Percentiles rank a stretch among this genome's conserved stretches.
Evolutionary conservation across 495 filamentous ascomycete genomes (phyloP).

Genomic region (Friedmanniomyces simplex): DNA sequence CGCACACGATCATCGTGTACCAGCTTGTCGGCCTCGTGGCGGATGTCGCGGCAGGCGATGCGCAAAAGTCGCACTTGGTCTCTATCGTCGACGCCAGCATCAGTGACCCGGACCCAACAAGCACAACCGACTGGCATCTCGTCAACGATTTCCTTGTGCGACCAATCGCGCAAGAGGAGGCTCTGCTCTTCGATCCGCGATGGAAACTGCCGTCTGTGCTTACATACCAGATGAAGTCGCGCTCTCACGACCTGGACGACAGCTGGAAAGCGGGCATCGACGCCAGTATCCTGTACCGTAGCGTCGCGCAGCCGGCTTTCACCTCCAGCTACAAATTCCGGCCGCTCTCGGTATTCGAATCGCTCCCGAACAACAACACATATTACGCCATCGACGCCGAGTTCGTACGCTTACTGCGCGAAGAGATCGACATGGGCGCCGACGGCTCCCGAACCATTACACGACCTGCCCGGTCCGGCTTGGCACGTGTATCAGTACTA

Average conservation of each 20-base stretch:
- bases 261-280: slow-evolving; percentile 78
- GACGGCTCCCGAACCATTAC: slow-evolving; percentile 81
- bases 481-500: slow-evolving; percentile 82
- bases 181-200: slow-evolving; percentile 69
- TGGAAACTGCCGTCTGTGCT: slow-evolving; percentile 90
- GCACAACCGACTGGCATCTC: slow-evolving; percentile 69
- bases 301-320: slow-evolving; percentile 52
- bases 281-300: slow-evolving; percentile 69
- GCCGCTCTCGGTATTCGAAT: slow-evolving; percentile 49
- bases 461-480: slow-evolving; percentile 68
- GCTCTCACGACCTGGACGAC: slow-evolving; percentile 66
- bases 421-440: slow-evolving; percentile 86
- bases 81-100: slow-evolving; percentile 71
- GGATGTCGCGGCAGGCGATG: slow-evolving; percentile 72
- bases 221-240: slow-evolving; percentile 67
- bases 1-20: slow-evolving; percentile 68
- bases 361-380: slow-evolving; percentile 57
- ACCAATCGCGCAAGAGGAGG: slow-evolving; percentile 66
- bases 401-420: slow-evolving; percentile 81
- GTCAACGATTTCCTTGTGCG: slow-evolving; percentile 96
- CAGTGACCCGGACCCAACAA: slow-evolving; percentile 31
- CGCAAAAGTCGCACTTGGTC: slow-evolving; percentile 82
- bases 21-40: slow-evolving; percentile 85
- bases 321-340: slow-evolving; percentile 39
- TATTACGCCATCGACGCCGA: slow-evolving; percentile 89